Evolutionary conservation across 805 yeast species (phyloP).

Genomic region (Pichia paraexigua): DNA sequence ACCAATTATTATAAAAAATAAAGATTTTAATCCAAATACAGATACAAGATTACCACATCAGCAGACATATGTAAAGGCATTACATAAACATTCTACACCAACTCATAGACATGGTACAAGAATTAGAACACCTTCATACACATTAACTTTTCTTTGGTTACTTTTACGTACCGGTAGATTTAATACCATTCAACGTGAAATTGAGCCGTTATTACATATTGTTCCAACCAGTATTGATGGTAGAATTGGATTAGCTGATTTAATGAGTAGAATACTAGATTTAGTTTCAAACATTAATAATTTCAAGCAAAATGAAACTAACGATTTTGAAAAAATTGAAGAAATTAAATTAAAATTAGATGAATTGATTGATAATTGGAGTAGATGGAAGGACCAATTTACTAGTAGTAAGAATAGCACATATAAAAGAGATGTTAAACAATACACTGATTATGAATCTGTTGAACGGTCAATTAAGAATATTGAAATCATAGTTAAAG

Average conservation of each 20-base stretch:
- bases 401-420: not conserved
- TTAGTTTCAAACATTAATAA: not conserved
- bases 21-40: constrained; percentile 1
- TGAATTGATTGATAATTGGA: constrained; percentile 3
- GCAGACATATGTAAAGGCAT: not conserved
- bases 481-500: not conserved
- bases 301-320: not conserved
- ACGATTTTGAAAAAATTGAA: constrained; percentile 1
- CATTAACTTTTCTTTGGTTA: constrained; percentile 7
- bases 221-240: constrained; percentile 10
- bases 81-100: constrained; percentile 6
- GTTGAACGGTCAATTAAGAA: not conserved
- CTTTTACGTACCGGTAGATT: constrained; percentile 2
- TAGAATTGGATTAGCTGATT: constrained; percentile 4
- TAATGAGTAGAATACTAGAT: constrained; percentile 3
- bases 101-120: constrained; percentile 6
- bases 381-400: constrained; percentile 8
- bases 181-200: constrained; percentile 3
- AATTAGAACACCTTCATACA: constrained; percentile 6
- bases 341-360: not conserved
- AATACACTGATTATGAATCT: constrained; percentile 1
- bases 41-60: constrained; percentile 4
- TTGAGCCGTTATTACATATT: constrained; percentile 5
- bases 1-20: constrained; percentile 1
- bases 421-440: constrained; percentile 3